Evolutionary conservation across 768 basidiomycete genomes (phyloP).

Genomic region (Trametes punicea): DNA sequence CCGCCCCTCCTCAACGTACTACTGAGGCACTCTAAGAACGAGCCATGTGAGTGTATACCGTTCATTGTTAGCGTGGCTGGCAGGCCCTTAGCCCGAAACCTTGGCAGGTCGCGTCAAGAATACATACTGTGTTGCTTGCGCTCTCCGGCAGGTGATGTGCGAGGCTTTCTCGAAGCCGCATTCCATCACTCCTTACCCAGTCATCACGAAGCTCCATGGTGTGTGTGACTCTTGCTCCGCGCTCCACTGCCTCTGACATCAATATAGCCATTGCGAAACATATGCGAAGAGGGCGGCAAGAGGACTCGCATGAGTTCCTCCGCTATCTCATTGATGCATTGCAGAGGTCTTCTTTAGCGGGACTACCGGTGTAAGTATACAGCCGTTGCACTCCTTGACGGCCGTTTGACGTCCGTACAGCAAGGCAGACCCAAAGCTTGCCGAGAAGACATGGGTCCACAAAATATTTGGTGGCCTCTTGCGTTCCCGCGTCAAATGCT

Average conservation of each 20-base stretch:
- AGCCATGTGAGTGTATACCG: constrained; percentile 59
- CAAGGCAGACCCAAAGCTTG: constrained; percentile 65
- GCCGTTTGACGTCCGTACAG: constrained; percentile 33
- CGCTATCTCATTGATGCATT: constrained; percentile 90
- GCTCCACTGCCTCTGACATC: neutral
- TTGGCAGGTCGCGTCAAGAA: constrained; percentile 39
- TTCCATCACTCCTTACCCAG: constrained; percentile 59
- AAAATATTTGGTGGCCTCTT: constrained; percentile 90
- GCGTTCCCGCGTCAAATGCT: constrained; percentile 88
- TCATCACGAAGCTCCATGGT: constrained; percentile 73
- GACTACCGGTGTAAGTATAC: constrained; percentile 59
- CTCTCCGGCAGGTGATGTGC: constrained; percentile 52
- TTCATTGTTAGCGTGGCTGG: neutral
- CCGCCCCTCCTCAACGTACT: constrained; percentile 75
- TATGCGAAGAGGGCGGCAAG: constrained; percentile 88
- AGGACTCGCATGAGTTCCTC: constrained; percentile 97
- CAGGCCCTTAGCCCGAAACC: neutral
- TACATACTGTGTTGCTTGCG: constrained; percentile 80
- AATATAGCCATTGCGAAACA: constrained; percentile 82
- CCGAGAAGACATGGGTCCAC: constrained; percentile 92
- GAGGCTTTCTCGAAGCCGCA: constrained; percentile 47
- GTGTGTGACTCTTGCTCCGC: constrained; percentile 17
- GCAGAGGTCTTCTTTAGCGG: constrained; percentile 79
- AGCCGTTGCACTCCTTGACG: neutral
- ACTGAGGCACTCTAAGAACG: constrained; percentile 41